Conservation (phyloP, 2,329 filamentous ascomycete species). For the Penicillium hordei region DNA sequence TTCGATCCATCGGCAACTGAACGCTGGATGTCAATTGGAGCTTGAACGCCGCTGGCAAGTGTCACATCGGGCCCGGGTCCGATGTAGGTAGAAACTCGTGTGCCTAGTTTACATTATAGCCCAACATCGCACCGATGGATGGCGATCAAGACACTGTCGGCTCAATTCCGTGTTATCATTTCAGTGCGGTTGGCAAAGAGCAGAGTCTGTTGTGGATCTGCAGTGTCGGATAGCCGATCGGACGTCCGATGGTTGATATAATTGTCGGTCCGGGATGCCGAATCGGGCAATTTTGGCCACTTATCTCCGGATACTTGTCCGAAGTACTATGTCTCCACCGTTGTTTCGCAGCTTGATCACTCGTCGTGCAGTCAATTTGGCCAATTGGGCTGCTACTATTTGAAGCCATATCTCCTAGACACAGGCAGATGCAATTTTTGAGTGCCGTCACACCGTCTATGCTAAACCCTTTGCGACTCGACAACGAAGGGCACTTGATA, state of each 20-base stretch:
- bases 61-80: constrained; percentile 20
- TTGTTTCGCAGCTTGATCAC: not conserved
- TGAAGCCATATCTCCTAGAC: not conserved
- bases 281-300: not conserved
- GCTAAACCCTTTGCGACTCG: not conserved
- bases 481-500: not conserved
- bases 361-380: not conserved
- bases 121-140: constrained; percentile 14
- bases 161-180: constrained; percentile 18
- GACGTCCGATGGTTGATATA: constrained; percentile 15
- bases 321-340: not conserved
- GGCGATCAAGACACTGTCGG: constrained; percentile 11
- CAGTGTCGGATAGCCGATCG: constrained; percentile 25
- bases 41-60: constrained; percentile 12
- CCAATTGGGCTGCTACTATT: not conserved
- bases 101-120: constrained; percentile 6
- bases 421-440: not conserved
- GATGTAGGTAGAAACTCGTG: constrained; percentile 11
- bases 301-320: not conserved
- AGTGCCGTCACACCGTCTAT: not conserved
- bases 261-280: not conserved
- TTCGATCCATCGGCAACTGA: constrained; percentile 19
- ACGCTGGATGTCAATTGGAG: constrained; percentile 20
- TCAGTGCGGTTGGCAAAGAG: constrained; percentile 12
- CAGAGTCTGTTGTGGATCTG: constrained; percentile 13